A percentile compares a stretch with the other conserved stretches of the same genome.
Evolutionary conservation across 345 rosid genomes (phyloP).

Genomic region (Salix udensis): DNA sequence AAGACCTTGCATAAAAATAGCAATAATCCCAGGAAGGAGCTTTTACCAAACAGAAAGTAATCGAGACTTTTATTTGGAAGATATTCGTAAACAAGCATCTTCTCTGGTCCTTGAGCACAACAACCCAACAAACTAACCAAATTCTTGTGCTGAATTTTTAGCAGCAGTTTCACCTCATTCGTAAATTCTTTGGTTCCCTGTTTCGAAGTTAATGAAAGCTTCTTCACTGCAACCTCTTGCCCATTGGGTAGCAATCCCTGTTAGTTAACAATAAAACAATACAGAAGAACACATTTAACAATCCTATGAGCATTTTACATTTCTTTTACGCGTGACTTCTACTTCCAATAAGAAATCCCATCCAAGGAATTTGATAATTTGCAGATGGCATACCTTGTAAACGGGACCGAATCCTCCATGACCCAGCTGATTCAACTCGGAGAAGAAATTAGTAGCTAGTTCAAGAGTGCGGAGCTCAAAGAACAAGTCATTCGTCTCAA

Average conservation of each 20-base stretch:
- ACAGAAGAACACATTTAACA: neutral
- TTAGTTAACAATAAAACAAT: neutral
- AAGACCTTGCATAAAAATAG: neutral
- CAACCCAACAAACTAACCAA: constrained; percentile 29
- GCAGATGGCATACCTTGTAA: constrained; percentile 47
- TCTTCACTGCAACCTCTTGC: constrained; percentile 30
- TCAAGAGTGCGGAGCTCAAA: constrained; percentile 57
- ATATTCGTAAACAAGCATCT: constrained; percentile 36
- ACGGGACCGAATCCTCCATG: constrained; percentile 95
- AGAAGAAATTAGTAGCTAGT: constrained; percentile 69
- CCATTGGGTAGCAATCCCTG: constrained; percentile 31
- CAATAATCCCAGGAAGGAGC: neutral
- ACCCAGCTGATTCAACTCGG: constrained; percentile 70
- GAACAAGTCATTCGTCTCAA: constrained; percentile 47
- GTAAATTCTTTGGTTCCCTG: constrained; percentile 29
- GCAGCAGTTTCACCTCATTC: constrained; percentile 28
- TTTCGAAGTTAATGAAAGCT: constrained; percentile 27
- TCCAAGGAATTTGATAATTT: no score
- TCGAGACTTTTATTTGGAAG: constrained; percentile 36
- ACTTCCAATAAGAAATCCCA: no score
- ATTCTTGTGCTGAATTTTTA: constrained; percentile 30
- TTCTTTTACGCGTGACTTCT: no score
- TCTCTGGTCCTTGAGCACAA: constrained; percentile 29
- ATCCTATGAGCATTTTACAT: no score
- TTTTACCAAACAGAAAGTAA: constrained; percentile 27